Base-by-base conservation (phyloP, 1,139 yeast genomes). In the Blastobotrys malaysiensis region DNA sequence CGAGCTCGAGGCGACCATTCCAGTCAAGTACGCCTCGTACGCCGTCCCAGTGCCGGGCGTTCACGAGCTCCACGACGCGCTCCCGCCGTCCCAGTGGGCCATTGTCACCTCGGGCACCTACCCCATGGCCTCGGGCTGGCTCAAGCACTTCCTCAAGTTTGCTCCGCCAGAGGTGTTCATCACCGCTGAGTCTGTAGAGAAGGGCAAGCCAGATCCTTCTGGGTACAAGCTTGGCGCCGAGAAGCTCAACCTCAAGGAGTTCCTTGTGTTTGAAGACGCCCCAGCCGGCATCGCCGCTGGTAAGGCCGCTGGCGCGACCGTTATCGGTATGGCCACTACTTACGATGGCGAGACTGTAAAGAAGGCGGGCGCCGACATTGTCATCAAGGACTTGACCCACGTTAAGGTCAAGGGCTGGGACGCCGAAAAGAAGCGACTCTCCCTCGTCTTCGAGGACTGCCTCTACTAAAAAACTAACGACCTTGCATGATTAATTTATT, bases 251-350 rank as follows among this genome's bases (percentile, higher is more conserved):
- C 76, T 76, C 69, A 77, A 79, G 60, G 70, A 65, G 55, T 68
- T 70, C 60, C 81, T 86, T 49, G 95, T 88, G 22, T 86, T 86
- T 66, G 95, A 87, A 73, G 95, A 87, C 68, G 95, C 95, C 50
- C 93, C 93, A 52, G 93, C 91, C 50, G 96, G 96, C 69, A 84
- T 88, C 62, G 75, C 80, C 59, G 93, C 96, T 50, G 96, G 95
- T 72, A 82, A 84, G 68, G 88, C 81, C 61, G 88, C 95, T 31
- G 95, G 95, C 62, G 91, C 95, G 66, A 78, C 80, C 69, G 84
- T 87, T 59, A 81, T 88, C 63, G 96, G 95, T 67, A 83, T 88
- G 71, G 88, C 93, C 62, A 84, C 93, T 57, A 84, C 95, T 52
- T 87, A 86, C 69, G 82, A 78, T 60, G 80, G 88, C 43, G 84